Evolutionary conservation across 2,329 filamentous ascomycete genomes (phyloP).

Genomic region (Alternaria panax): DNA sequence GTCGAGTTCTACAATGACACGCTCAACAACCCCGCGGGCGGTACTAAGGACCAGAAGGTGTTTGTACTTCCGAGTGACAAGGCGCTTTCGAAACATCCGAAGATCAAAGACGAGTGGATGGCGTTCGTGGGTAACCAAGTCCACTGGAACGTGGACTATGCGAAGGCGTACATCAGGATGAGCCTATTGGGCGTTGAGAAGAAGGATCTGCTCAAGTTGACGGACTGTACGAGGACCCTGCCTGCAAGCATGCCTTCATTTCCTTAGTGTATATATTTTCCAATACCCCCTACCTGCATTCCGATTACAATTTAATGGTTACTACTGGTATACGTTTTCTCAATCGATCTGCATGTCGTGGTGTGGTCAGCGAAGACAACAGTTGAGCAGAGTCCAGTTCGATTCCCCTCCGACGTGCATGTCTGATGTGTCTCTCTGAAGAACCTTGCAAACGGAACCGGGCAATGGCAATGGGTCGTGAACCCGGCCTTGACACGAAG

Average conservation of each 20-base stretch:
- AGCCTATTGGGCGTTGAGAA: slow-evolving; percentile 38
- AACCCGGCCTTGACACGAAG: not conserved
- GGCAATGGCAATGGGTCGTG: not conserved
- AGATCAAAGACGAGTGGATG: slow-evolving; percentile 36
- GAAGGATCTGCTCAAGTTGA: slow-evolving; percentile 30
- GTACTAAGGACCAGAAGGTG: slow-evolving; percentile 24
- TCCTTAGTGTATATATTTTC: slow-evolving; percentile 5
- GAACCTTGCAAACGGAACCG: not conserved
- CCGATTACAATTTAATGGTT: not conserved
- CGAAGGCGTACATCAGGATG: slow-evolving; percentile 43
- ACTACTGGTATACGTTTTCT: not conserved
- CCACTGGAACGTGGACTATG: slow-evolving; percentile 43
- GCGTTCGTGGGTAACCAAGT: slow-evolving; percentile 38
- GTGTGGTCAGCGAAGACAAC: not conserved
- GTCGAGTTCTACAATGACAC: slow-evolving; percentile 57
- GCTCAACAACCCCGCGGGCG: slow-evolving; percentile 32
- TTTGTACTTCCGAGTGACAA: slow-evolving; percentile 42
- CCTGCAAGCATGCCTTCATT: slow-evolving; percentile 23
- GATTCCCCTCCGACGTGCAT: not conserved
- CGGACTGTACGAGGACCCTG: slow-evolving; percentile 41
- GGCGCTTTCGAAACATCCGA: slow-evolving; percentile 33
- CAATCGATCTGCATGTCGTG: not conserved
- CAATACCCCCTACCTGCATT: not conserved
- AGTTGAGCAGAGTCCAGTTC: not conserved
- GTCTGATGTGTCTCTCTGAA: not conserved